Conservation (phyloP, 2,329 filamentous ascomycete genomes). For the Hypoxylon sp. region DNA sequence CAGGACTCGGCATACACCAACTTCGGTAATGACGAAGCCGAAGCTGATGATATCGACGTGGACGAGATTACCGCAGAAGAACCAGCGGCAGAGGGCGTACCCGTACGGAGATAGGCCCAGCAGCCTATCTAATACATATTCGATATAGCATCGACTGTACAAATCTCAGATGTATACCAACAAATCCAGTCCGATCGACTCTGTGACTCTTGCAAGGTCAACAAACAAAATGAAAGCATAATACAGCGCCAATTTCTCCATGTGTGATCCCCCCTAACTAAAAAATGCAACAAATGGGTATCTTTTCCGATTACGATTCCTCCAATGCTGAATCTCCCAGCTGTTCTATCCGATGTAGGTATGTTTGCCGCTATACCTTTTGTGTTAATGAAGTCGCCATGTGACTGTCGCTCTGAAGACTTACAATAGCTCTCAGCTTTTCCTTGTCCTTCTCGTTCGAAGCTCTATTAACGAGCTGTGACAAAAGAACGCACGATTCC, state of each 20-base stretch:
- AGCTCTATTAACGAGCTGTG: conserved; percentile 42
- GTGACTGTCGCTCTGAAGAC: conserved; percentile 17
- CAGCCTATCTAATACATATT: conserved; percentile 32
- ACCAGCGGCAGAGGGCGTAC: background rate
- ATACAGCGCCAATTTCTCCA: conserved; percentile 7
- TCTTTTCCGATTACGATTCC: conserved; percentile 24
- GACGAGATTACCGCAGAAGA: conserved; percentile 27
- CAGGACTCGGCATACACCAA: conserved; percentile 46
- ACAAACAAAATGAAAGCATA: conserved; percentile 10
- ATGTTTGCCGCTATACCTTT: conserved; percentile 39
- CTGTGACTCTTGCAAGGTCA: conserved; percentile 16
- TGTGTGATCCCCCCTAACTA: conserved; percentile 12
- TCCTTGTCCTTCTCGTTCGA: conserved; percentile 39
- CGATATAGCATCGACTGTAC: conserved; percentile 48
- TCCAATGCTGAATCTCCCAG: conserved; percentile 28
- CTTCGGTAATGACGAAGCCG: conserved; percentile 41
- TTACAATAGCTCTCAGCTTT: conserved; percentile 44
- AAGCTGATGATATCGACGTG: conserved; percentile 29
- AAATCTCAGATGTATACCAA: conserved; percentile 38
- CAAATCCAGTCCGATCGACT: conserved; percentile 23
- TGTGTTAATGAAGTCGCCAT: conserved; percentile 30
- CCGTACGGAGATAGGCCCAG: conserved; percentile 1
- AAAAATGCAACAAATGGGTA: conserved; percentile 23
- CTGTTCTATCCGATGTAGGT: conserved; percentile 44
- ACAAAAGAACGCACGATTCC: conserved; percentile 45